Evolutionary conservation across 345 rosid species (phyloP).

Genomic region (Corymbia maculata): DNA sequence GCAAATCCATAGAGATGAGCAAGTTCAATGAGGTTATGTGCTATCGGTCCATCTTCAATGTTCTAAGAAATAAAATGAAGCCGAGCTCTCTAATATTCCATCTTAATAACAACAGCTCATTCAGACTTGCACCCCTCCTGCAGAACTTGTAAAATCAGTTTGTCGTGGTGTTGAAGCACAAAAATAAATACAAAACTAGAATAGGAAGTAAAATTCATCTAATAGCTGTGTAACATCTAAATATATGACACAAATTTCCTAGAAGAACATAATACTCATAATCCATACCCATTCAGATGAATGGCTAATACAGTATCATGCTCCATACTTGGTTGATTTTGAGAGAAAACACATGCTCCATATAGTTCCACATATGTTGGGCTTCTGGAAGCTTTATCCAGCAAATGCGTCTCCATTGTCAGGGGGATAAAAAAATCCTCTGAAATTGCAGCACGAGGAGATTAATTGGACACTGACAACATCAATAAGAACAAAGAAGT

Average conservation of each 20-base stretch:
- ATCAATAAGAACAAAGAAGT: background rate
- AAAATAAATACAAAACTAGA: conserved; percentile 3
- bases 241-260: background rate
- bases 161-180: conserved; percentile 1
- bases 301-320: conserved; percentile 78
- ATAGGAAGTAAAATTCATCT: background rate
- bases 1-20: conserved; percentile 78
- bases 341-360: conserved; percentile 99
- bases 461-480: background rate
- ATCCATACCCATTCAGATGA: conserved; percentile 68
- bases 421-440: conserved; percentile 61
- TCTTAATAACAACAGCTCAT: conserved; percentile 54
- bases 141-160: conserved; percentile 11
- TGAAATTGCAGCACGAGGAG: conserved; percentile 10
- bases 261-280: conserved; percentile 3
- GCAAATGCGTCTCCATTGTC: conserved; percentile 30
- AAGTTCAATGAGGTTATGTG: conserved; percentile 72
- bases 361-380: conserved; percentile 57
- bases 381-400: conserved; percentile 24
- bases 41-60: conserved; percentile 70
- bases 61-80: conserved; percentile 38
- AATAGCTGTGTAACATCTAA: conserved; percentile 2
- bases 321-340: conserved; percentile 42
- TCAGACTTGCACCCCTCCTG: conserved; percentile 62
- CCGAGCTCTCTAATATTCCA: conserved; percentile 53